A percentile compares a stretch with the other conserved stretches of the same genome.
Evolutionary conservation across 2,329 filamentous ascomycete genomes (phyloP).

Genomic region (Neoascochyta sp.): DNA sequence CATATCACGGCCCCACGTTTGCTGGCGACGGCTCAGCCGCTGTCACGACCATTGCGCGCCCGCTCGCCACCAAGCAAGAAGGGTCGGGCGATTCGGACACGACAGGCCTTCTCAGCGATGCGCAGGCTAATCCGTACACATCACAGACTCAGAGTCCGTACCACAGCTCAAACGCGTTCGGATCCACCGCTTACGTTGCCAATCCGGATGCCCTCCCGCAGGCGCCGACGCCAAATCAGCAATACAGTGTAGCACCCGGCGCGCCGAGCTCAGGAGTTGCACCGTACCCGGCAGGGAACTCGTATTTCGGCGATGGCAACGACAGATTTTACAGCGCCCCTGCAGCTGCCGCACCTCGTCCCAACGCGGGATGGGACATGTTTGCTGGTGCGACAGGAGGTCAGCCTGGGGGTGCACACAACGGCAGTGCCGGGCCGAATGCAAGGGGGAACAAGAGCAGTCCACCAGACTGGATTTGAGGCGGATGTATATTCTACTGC

Average conservation of each 20-base stretch:
- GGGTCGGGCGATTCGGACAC: slow-evolving; percentile 27
- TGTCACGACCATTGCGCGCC: slow-evolving; percentile 6
- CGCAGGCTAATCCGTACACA: slow-evolving; percentile 24
- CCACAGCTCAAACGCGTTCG: slow-evolving; percentile 9
- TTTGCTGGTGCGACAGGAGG: slow-evolving; percentile 19
- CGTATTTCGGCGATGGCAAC: too few relatives aligned
- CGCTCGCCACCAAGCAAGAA: slow-evolving; percentile 9
- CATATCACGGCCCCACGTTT: slow-evolving; percentile 21
- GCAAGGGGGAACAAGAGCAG: too few relatives aligned
- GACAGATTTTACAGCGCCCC: too few relatives aligned
- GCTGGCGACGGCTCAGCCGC: slow-evolving; percentile 21
- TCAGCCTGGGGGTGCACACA: too few relatives aligned
- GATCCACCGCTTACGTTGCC: slow-evolving; percentile 1
- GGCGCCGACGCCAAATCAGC: slow-evolving; percentile 22
- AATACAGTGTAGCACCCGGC: slow-evolving; percentile 18
- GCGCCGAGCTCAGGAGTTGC: too few relatives aligned
- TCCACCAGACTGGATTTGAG: too few relatives aligned
- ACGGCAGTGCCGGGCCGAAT: too few relatives aligned
- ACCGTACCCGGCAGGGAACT: too few relatives aligned
- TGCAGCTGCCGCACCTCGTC: too few relatives aligned
- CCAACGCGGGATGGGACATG: slow-evolving; percentile 22
- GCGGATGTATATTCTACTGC: too few relatives aligned
- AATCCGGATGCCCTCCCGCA: slow-evolving; percentile 20
- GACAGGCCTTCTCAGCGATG: slow-evolving; percentile 18
- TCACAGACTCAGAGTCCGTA: slow-evolving; percentile 6